Evolutionary conservation across 805 yeast species (phyloP).

Genomic region (Lipomyces spencermartinsiae): DNA sequence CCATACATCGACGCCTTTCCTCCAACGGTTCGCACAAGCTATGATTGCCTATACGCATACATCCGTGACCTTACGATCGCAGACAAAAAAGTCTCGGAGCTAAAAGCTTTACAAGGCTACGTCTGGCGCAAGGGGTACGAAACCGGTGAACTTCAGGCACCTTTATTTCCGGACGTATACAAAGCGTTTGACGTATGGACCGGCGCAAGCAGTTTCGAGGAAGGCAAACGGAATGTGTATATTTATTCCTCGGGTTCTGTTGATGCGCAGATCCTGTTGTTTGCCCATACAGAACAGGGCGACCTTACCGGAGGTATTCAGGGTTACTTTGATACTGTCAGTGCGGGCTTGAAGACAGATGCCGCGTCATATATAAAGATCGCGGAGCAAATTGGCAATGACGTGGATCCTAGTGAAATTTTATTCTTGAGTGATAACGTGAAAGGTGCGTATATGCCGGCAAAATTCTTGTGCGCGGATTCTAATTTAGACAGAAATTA

Average conservation of each 20-base stretch:
- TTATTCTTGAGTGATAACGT: constrained; percentile 83
- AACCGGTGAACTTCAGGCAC: constrained; percentile 77
- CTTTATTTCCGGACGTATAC: constrained; percentile 76
- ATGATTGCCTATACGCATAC: constrained; percentile 52
- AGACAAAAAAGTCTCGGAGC: constrained; percentile 77
- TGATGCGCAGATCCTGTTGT: constrained; percentile 81
- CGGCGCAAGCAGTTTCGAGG: constrained; percentile 21
- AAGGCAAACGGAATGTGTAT: constrained; percentile 50
- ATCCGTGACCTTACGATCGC: constrained; percentile 61
- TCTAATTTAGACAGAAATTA: constrained; percentile 56
- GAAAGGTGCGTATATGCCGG: constrained; percentile 31
- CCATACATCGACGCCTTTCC: constrained; percentile 58
- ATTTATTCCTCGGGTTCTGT: constrained; percentile 92
- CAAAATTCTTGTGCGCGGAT: no score
- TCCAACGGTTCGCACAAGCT: constrained; percentile 41
- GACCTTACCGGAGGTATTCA: constrained; percentile 61
- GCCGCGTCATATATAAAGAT: constrained; percentile 65
- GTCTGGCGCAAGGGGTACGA: constrained; percentile 84
- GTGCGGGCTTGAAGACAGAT: constrained; percentile 76
- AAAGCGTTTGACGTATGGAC: constrained; percentile 56
- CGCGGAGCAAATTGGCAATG: constrained; percentile 44
- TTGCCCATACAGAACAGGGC: constrained; percentile 62
- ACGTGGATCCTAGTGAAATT: constrained; percentile 50
- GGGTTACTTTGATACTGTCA: constrained; percentile 85
- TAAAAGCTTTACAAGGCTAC: constrained; percentile 81